A percentile compares a stretch with the other conserved stretches of the same genome.
Evolutionary conservation across 202 grass and related monocot genomes (phyloP).

Genomic region (Brachypodium distachyon): DNA sequence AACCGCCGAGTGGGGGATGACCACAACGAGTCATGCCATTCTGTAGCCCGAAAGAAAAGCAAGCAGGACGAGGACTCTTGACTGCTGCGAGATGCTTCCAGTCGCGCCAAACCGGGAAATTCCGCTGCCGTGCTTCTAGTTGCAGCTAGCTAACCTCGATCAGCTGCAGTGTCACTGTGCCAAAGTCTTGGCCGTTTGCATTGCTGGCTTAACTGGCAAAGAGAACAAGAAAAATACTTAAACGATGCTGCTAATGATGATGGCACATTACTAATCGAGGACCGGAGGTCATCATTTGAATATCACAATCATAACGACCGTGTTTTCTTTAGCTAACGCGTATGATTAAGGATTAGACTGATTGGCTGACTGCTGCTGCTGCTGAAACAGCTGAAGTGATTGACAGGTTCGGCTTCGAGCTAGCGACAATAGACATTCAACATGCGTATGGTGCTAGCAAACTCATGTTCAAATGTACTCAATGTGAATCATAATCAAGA

Average conservation of each 20-base stretch:
- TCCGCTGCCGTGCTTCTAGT: not conserved
- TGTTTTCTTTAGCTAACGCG: not conserved
- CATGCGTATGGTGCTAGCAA: not conserved
- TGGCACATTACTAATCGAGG: not conserved
- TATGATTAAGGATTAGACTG: not conserved
- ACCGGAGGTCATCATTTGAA: not conserved
- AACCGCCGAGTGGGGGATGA: not conserved
- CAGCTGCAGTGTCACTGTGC: not conserved
- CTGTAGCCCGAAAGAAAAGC: not conserved
- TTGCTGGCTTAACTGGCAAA: not conserved
- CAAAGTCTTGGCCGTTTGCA: not conserved
- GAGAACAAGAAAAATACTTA: not conserved
- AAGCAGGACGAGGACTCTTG: not conserved
- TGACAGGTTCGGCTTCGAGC: not conserved
- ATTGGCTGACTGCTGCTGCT: not conserved
- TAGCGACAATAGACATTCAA: not conserved
- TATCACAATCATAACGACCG: constrained; percentile 5
- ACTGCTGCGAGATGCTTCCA: not conserved
- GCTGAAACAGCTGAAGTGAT: not conserved
- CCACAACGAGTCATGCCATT: not conserved
- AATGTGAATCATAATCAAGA: not conserved
- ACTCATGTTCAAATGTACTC: not conserved
- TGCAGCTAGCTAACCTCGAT: not conserved
- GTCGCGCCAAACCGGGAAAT: not conserved
- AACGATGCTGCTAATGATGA: not conserved